Base-by-base conservation (phyloP, 2,329 filamentous ascomycete genomes). In the Colletotrichum godetiae region DNA sequence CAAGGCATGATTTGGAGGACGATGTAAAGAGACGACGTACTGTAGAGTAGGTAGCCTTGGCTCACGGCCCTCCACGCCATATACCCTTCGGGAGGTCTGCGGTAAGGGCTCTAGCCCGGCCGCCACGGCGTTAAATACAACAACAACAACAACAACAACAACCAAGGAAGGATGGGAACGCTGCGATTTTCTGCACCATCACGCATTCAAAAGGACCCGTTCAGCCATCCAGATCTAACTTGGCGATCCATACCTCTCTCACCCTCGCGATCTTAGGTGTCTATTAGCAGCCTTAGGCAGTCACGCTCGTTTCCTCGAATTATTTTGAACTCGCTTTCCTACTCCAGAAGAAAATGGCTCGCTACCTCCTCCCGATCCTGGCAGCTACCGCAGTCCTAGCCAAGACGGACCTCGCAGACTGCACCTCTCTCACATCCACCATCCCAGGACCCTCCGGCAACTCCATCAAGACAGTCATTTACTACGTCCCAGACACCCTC, bases 401-500 rank as follows among this genome's bases (percentile, higher is more conserved):
- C 60, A 84, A 78, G 73, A 88, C 87, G 29, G 84, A 88, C 76
- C 76, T 86, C 46, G 68, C 42, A 0, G 87, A 86, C 77, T 89
- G 87, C 82, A 83, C 83, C 19, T 69, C 70, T 19, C 64, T 56
- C 66, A 83, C 81, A 3, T 81, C 79, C 29, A 68, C 76, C 58
- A 81, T 79, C 24, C 73, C 76, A 64, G 75, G 42, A 12, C 35
- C 64, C 19, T 75, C 64, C 37, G 59, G 59, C 6, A 66, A 69
- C 46, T 79, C 81, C 69, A 86, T 86, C 76, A 84, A 85, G 64
- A 88, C 84, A 66, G 72, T 87, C 56, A 81, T 90, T 77, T 92
- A 86, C 85, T 92, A 90, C 80, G 87, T 91, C 63, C 91, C 90
- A 1, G 89, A 83, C 75, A 90, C 88, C 29, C 90, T 90, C 79